Evolutionary conservation across 208 protist species (phyloP), one percentile per base, ranked within the genome.

Genomic region (Tritrichomonas musculus): DNA sequence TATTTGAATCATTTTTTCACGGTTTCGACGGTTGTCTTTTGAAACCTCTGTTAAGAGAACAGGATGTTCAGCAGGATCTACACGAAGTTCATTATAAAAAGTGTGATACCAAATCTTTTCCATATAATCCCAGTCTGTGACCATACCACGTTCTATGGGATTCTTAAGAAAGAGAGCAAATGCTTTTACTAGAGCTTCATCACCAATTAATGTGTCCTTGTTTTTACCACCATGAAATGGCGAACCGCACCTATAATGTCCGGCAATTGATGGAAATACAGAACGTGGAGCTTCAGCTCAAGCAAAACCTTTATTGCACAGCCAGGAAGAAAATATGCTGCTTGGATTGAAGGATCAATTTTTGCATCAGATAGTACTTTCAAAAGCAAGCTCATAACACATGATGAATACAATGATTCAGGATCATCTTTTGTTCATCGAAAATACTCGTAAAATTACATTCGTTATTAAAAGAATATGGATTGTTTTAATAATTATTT

Each of bases 31-130:
- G 53, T 97, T 96, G 95, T 97, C 97, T 55, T 97, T 95, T 17
- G 97, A 97, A 14, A 96, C 96, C 93, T 98, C 97, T n/a, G 97
- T 97, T 22, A 98, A 93, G 13, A 98, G 95, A 73, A 99, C 97
- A 73, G 97, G 97, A 96, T 99, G 98, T 93, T 99, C 97, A 94
- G 99, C 97, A 27, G 98, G 98, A 82, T 96, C 97, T 25, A 99
- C 97, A 77, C 97, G 96, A 36, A 99, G 96, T 92, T 99, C 97
- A 66, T 95, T 95, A 49, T 73, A 94, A 93, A 95, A 95, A 55
- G 50, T 94, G 49, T 95, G 94, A 53, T 95, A n/a, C 94, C 94
- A 95, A 49, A 95, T 93, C 50, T 94, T 95, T 14, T 95, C 94
- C 39, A 95, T 95, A 77, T 94, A 69, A 65, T 95, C 94, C 94